These are phyloP conservation scores for Saksenaea oblongispora DNA, from an alignment of 371 early-diverging fungal genomes.

Conservation along the genomic window DNA sequence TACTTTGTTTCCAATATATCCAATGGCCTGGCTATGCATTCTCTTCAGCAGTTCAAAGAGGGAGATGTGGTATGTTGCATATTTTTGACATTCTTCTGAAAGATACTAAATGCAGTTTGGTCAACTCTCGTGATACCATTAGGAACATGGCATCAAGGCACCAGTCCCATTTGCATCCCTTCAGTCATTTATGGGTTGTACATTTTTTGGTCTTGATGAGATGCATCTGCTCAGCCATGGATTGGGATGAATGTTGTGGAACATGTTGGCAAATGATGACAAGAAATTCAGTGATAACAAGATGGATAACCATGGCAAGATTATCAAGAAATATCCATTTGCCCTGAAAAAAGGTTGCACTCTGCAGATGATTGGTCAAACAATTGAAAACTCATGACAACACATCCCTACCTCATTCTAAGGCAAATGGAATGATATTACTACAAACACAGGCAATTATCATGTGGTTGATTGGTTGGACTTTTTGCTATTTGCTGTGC, in stretches of 20 bases:
- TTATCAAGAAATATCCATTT: background rate
- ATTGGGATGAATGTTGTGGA: background rate
- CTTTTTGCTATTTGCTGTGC: background rate
- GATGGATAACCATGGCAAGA: background rate
- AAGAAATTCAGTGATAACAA: background rate
- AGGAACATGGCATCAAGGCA: background rate
- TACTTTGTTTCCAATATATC: background rate
- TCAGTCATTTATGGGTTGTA: background rate
- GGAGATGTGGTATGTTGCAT: background rate
- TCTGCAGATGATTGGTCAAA: background rate
- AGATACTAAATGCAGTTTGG: background rate
- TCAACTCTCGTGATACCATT: background rate
- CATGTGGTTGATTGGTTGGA: background rate
- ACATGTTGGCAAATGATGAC: background rate
- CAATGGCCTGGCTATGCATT: background rate
- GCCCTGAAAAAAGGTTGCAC: background rate
- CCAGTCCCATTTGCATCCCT: conserved; percentile 1
- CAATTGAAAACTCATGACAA: background rate
- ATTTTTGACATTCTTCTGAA: background rate
- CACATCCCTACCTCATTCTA: background rate
- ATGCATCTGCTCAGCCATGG: too few relatives aligned
- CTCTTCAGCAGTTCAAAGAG: background rate
- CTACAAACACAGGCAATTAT: background rate
- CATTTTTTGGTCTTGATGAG: conserved; percentile 7
- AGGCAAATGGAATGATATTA: background rate